Evolutionary conservation across 192 early-diverging fungal genomes (phyloP).

Genomic region (Backusella circina): DNA sequence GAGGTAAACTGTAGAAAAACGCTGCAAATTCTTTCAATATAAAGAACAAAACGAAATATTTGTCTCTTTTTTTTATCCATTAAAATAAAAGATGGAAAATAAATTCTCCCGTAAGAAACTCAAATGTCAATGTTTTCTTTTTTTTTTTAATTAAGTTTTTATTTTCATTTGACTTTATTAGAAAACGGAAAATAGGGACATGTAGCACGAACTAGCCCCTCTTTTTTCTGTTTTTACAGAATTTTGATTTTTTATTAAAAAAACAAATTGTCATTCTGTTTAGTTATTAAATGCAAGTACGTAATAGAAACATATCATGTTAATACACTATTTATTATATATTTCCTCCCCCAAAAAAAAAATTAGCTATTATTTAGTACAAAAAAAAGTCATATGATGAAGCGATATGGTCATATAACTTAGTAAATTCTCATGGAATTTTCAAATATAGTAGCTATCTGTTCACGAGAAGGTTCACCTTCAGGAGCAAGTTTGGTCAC

Average conservation of each 20-base stretch:
- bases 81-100: not conserved
- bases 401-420: not conserved
- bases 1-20: not conserved
- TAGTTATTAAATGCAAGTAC: not conserved
- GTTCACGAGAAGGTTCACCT: slow-evolving; percentile 57
- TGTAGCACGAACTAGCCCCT: not conserved
- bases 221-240: slow-evolving; percentile 1
- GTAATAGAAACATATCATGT: not conserved
- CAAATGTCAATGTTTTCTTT: not conserved
- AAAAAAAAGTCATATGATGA: not conserved
- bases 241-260: not conserved
- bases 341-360: no score
- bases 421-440: slow-evolving; percentile 53
- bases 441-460: slow-evolving; percentile 64
- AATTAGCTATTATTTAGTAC: not conserved
- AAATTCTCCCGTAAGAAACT: not conserved
- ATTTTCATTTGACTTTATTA: not conserved
- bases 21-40: not conserved
- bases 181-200: not conserved
- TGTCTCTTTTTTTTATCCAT: not conserved
- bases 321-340: not conserved
- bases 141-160: not conserved
- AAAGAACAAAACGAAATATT: not conserved
- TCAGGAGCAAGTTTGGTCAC: slow-evolving; percentile 87
- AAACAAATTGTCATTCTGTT: not conserved